phyloP scores from a whole-genome alignment of 192 early-diverging fungal species.

The Dimargaris xerosporica region DNA sequence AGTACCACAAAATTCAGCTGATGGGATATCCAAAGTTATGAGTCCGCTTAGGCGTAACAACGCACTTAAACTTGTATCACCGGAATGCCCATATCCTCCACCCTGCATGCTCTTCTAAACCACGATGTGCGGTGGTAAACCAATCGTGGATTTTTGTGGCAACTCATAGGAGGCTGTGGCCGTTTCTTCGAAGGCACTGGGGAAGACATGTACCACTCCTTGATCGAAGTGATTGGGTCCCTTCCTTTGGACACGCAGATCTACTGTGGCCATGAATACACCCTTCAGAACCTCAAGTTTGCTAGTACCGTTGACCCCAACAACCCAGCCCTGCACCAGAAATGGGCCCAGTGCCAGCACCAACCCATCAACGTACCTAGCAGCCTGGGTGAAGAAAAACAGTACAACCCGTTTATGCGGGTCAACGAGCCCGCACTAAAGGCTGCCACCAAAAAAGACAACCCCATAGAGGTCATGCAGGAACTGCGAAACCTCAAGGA shows the following conservation, averaged over 20 bases:
- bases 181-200: constrained; percentile 87
- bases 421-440: constrained; percentile 47
- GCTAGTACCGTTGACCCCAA: constrained; percentile 60
- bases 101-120: too few relatives aligned
- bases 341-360: constrained; percentile 41
- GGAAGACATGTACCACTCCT: constrained; percentile 66
- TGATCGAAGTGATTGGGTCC: constrained; percentile 44
- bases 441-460: constrained; percentile 33
- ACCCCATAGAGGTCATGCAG: constrained; percentile 63
- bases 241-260: constrained; percentile 72
- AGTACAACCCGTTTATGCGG: constrained; percentile 82
- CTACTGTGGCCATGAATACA: constrained; percentile 93
- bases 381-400: constrained; percentile 74
- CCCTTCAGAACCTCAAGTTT: constrained; percentile 53
- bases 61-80: too few relatives aligned
- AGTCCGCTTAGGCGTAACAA: too few relatives aligned
- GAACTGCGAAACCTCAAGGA: constrained; percentile 70
- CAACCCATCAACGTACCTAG: constrained; percentile 57
- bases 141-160: too few relatives aligned
- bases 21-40: too few relatives aligned
- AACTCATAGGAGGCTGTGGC: constrained; percentile 51
- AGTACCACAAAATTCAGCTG: constrained; percentile 13
- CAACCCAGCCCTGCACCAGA: constrained; percentile 49
- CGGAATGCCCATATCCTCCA: too few relatives aligned
- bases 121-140: too few relatives aligned